A percentile compares a stretch with the other conserved stretches of the same genome.
phyloP scores from a whole-genome alignment of 2,329 filamentous ascomycete species.

The Penicillium sp. region DNA sequence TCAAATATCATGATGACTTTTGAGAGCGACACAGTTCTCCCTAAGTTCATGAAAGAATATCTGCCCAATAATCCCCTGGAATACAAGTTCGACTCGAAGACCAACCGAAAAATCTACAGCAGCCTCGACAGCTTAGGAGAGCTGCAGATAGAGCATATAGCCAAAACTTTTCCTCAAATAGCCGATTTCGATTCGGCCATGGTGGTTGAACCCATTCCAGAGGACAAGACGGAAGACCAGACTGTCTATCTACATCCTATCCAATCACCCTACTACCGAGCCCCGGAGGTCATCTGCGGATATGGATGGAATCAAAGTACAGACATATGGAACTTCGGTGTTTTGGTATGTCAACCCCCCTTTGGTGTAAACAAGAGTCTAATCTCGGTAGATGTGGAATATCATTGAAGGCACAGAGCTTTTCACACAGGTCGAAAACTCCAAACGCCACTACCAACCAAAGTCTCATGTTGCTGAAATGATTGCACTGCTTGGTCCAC shows the following conservation, averaged over 20 bases:
- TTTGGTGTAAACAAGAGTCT: background rate
- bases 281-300: background rate
- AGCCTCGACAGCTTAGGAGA: background rate
- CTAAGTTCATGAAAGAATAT: background rate
- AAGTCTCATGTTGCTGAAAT: background rate
- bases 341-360: background rate
- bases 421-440: background rate
- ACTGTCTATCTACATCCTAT: background rate
- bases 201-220: slow-evolving; percentile 6
- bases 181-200: background rate
- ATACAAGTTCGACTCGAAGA: background rate
- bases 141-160: background rate
- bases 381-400: background rate
- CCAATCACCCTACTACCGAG: background rate
- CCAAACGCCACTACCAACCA: background rate
- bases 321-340: background rate
- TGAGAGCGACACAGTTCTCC: slow-evolving; percentile 1
- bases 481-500: background rate
- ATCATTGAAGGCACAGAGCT: background rate
- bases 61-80: slow-evolving; percentile 6
- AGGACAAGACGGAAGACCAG: slow-evolving; percentile 20
- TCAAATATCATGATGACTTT: background rate
- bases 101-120: background rate
- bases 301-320: background rate
- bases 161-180: background rate